Evolutionary conservation across 75 land plant genomes (phyloP).

Genomic region (Selaginella moellendorffii): DNA sequence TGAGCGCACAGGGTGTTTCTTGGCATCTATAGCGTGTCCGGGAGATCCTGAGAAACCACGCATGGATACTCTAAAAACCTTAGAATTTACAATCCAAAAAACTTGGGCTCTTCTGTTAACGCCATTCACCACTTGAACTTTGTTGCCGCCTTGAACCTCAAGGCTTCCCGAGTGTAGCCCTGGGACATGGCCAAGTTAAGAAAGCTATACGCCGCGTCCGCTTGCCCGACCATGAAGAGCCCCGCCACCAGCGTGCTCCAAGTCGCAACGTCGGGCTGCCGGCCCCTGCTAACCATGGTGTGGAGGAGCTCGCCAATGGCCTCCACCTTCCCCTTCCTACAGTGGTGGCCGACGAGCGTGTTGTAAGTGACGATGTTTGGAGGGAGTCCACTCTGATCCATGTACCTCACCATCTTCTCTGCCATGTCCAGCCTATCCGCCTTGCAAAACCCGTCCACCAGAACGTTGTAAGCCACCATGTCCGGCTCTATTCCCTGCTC

Average conservation of each 20-base stretch:
- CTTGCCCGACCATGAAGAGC: background rate
- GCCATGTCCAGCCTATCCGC: slow-evolving; percentile 1
- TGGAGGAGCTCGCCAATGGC: background rate
- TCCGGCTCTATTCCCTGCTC: background rate
- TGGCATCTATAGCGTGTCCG: too few relatives aligned
- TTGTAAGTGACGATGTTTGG: slow-evolving; percentile 4
- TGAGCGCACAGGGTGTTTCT: too few relatives aligned
- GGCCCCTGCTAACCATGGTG: background rate
- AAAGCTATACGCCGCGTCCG: background rate
- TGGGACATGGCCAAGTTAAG: background rate
- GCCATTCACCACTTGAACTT: background rate
- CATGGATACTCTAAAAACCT: too few relatives aligned
- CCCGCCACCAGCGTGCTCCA: background rate
- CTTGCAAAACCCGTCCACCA: slow-evolving; percentile 1
- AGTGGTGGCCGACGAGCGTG: background rate
- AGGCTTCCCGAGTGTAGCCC: background rate
- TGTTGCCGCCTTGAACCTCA: background rate
- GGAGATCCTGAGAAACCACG: too few relatives aligned
- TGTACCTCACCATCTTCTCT: background rate
- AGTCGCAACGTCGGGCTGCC: background rate
- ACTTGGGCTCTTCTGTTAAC: too few relatives aligned
- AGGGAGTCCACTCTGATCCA: background rate
- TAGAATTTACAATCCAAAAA: too few relatives aligned
- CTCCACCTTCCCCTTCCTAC: background rate
- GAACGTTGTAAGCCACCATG: slow-evolving; percentile 1